Percentiles rank a stretch among this genome's conserved stretches.
Conservation (phyloP, 164 flowering plant genomes). For the Magnolia officinalis region DNA sequence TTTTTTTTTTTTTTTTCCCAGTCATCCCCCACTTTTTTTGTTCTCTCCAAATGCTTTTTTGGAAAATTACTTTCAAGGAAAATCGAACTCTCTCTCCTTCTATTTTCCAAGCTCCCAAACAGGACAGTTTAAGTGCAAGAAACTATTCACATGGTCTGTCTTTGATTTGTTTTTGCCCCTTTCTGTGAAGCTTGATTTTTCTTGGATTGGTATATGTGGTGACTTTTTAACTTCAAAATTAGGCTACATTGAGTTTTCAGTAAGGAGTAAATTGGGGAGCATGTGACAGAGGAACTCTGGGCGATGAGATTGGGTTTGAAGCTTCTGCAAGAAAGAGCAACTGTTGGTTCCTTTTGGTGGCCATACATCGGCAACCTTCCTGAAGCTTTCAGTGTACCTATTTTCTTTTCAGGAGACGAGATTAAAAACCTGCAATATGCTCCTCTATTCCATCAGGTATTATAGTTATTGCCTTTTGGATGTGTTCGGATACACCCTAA, state of each 20-base stretch:
- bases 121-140: neutral
- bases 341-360: slow-evolving; percentile 89
- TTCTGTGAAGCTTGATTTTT: neutral
- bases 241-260: slow-evolving; percentile 54
- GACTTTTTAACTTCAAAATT: slow-evolving; percentile 40
- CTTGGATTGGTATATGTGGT: slow-evolving; percentile 25
- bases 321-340: slow-evolving; percentile 91
- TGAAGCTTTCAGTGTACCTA: slow-evolving; percentile 76
- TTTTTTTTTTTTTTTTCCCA: too few species aligned
- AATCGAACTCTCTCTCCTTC: neutral
- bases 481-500: neutral
- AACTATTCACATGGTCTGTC: neutral
- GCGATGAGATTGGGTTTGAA: slow-evolving; percentile 86
- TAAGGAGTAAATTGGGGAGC: slow-evolving; percentile 69
- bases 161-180: neutral
- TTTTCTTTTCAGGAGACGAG: slow-evolving; percentile 88
- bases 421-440: slow-evolving; percentile 92
- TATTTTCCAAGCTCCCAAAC: neutral
- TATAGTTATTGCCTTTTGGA: neutral
- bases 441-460: slow-evolving; percentile 91
- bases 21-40: neutral
- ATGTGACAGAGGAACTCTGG: slow-evolving; percentile 99
- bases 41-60: too few species aligned
- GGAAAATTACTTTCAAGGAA: neutral
- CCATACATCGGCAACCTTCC: slow-evolving; percentile 98